Percentiles rank a stretch among this genome's conserved stretches.
Conservation (phyloP, 176 grass and related monocot species). For the Chrysopogon serrulatus region DNA sequence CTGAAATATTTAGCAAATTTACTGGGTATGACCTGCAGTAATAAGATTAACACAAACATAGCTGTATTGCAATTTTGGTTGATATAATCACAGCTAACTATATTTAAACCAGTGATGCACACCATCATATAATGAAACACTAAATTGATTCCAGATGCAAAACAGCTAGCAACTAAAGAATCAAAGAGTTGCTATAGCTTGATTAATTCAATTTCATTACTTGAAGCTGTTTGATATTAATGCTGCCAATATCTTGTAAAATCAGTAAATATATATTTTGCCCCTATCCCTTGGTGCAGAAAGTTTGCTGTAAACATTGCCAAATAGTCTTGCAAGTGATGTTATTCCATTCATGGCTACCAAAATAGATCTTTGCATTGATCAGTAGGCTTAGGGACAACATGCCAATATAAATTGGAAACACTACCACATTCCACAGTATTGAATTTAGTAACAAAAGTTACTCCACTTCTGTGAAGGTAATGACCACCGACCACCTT, state of each 20-base stretch:
- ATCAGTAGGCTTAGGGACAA: neutral
- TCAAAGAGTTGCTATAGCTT: too few species aligned
- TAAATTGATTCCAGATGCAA: too few species aligned
- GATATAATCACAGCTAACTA: neutral
- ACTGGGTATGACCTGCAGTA: neutral
- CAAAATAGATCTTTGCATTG: neutral
- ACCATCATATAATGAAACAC: too few species aligned
- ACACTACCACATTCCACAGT: neutral
- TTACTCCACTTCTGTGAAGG: neutral
- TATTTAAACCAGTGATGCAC: too few species aligned
- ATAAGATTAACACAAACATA: neutral
- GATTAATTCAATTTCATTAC: too few species aligned
- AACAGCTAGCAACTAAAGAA: too few species aligned
- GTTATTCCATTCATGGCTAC: neutral
- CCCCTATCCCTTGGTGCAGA: neutral
- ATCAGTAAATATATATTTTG: too few species aligned
- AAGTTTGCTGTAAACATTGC: neutral
- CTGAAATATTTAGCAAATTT: neutral
- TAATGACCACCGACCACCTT: neutral
- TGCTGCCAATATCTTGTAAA: too few species aligned
- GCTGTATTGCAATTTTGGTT: neutral
- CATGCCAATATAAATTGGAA: neutral
- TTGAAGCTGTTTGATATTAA: too few species aligned
- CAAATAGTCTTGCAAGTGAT: neutral
- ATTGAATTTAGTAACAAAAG: neutral